These are phyloP conservation scores for Fusarium chaquense DNA, from an alignment of 2,329 filamentous ascomycete species.

Conservation along the genomic window DNA sequence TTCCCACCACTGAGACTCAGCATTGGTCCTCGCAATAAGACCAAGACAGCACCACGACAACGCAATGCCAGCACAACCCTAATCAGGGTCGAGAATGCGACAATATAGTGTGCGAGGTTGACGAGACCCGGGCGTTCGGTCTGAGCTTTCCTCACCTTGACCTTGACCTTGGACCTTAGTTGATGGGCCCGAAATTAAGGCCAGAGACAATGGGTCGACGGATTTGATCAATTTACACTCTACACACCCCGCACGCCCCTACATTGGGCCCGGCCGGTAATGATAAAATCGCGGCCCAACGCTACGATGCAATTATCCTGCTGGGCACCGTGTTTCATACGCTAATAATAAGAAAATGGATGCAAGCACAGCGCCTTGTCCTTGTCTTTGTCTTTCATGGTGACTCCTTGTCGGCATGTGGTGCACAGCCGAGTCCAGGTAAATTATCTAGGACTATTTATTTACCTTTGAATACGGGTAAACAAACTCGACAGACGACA, in stretches of 20 bases:
- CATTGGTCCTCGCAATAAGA: conserved; percentile 21
- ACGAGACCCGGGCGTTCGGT: conserved; percentile 42
- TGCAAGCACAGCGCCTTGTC: conserved; percentile 27
- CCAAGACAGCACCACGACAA: conserved; percentile 27
- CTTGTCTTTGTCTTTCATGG: conserved; percentile 38
- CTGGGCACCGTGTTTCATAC: conserved; percentile 48
- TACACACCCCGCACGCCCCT: conserved; percentile 38
- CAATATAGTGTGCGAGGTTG: conserved; percentile 43
- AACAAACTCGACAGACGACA: conserved; percentile 23
- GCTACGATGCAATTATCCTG: conserved; percentile 41
- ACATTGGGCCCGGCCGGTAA: conserved; percentile 41
- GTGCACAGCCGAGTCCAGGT: conserved; percentile 41
- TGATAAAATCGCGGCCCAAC: conserved; percentile 48
- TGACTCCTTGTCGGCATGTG: conserved; percentile 43
- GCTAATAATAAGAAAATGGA: conserved; percentile 45
- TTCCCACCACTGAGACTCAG: conserved; percentile 23
- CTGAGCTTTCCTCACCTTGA: conserved; percentile 46
- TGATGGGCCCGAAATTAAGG: conserved; percentile 47
- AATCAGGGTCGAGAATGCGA: conserved; percentile 24
- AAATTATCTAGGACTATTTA: conserved; percentile 44
- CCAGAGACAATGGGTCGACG: conserved; percentile 43
- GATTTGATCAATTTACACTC: conserved; percentile 15
- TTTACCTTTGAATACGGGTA: conserved; percentile 31
- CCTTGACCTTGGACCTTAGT: conserved; percentile 16
- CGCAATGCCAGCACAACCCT: conserved; percentile 35